Conservation (phyloP, 257 asterid species). For the Fraxinus pennsylvanica region DNA sequence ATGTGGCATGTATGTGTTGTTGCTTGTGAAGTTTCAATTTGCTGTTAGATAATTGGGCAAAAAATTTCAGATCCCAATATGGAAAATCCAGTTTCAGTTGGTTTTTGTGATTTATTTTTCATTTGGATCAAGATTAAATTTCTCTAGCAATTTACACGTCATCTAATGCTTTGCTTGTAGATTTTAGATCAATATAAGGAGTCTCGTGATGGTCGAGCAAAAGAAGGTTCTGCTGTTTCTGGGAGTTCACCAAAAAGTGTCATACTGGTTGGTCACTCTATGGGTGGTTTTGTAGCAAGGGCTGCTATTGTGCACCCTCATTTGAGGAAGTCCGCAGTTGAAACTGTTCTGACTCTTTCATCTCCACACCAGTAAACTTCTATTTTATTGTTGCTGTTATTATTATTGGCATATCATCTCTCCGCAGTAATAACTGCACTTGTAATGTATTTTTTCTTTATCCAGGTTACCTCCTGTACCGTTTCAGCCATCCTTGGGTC, state of each 20-base stretch:
- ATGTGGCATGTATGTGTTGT: constrained; percentile 10
- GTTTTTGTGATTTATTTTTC: not conserved
- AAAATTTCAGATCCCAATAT: not conserved
- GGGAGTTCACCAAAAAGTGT: constrained; percentile 74
- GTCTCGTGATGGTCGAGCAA: constrained; percentile 57
- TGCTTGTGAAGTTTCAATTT: constrained; percentile 20
- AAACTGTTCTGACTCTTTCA: constrained; percentile 90
- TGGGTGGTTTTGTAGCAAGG: constrained; percentile 99
- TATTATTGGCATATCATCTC: constrained; percentile 21
- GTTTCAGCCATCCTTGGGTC: constrained; percentile 93
- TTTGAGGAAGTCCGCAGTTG: constrained; percentile 83
- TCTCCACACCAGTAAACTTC: constrained; percentile 88
- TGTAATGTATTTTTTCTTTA: constrained; percentile 20
- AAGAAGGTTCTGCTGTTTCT: constrained; percentile 68
- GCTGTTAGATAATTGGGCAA: not conserved
- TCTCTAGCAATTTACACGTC: constrained; percentile 15
- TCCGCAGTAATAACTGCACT: constrained; percentile 25
- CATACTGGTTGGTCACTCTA: constrained; percentile 96
- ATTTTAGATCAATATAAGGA: constrained; percentile 83
- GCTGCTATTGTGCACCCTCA: constrained; percentile 88
- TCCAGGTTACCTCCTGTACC: constrained; percentile 89
- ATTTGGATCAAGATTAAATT: not conserved
- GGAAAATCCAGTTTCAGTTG: not conserved
- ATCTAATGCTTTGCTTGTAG: constrained; percentile 39
- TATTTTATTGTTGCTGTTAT: constrained; percentile 16